Evolutionary conservation across 805 yeast species (phyloP), one percentile per base, ranked within the genome.

Genomic region (Kodamaea nitidulidarum): DNA sequence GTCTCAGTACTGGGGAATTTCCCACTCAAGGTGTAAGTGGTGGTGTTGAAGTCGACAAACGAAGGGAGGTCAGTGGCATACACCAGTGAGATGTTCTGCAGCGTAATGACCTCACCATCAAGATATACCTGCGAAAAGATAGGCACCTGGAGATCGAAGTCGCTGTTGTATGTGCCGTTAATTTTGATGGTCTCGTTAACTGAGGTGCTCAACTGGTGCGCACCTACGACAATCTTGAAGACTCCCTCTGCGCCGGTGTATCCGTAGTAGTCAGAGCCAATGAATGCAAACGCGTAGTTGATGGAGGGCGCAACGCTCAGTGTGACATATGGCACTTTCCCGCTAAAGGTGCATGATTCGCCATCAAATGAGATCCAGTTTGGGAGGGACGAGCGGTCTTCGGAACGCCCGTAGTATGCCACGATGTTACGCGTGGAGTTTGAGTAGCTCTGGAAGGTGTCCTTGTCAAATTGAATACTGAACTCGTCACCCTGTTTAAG

Each of bases 281-380:
- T 79, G 49, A 90, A 73, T 32, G 78, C 70, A 48, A 91, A 79
- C 12, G 76, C 73, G 57, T 78, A 93, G 30, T 70, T 65, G 47
- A 77, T 70, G 29, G 95, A 86, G 8, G 97, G 98, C 1, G 98
- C 98, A 49, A 88, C 83, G 12, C 75, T 71, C 2, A 96, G 85
- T 49, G 86, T 83, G 22, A 86, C 86, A 6, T 83, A 70, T 8
- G 98, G 98, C 1, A 96, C 91, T 1, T 82, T 81, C 22, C 98
- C 98, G 31, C 78, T 70, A 60, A 88, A 91, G 15, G 84, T 74
- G 47, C 87, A 65, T 27, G 70, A 67, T 39, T 67, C 65, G 4
- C 73, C 52, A 53, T 88, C 81, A 55, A 91, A 93, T 39, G 64
- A 61, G 37, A 88, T 67, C 98, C 98, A 93, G 54, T 78, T 82